Evolutionary conservation across 345 rosid species (phyloP).

Genomic region (Salix udensis): DNA sequence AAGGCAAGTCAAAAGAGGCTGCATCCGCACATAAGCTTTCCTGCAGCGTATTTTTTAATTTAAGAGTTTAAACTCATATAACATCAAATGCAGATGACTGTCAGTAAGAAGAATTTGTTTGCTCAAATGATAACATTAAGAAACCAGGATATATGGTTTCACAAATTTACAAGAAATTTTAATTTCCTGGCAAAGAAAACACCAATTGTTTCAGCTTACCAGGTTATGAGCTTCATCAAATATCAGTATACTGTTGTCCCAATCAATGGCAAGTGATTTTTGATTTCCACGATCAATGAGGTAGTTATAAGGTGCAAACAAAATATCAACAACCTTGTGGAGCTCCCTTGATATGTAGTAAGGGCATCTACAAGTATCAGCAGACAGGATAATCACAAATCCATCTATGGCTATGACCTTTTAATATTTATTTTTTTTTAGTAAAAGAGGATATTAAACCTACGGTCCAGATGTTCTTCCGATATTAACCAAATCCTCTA

Average conservation of each 20-base stretch:
- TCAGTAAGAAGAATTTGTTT: background rate
- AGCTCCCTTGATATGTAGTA: slow-evolving; percentile 79
- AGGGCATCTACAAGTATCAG: slow-evolving; percentile 63
- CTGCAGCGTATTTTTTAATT: slow-evolving; percentile 40
- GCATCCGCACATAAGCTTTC: slow-evolving; percentile 92
- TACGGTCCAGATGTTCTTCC: slow-evolving; percentile 82
- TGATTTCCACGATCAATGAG: slow-evolving; percentile 71
- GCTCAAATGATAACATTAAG: slow-evolving; percentile 1
- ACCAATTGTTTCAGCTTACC: slow-evolving; percentile 45
- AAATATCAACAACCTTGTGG: slow-evolving; percentile 77
- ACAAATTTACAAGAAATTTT: background rate
- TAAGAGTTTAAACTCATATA: slow-evolving; percentile 12
- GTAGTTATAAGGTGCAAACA: slow-evolving; percentile 92
- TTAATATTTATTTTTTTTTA: background rate
- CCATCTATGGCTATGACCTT: background rate
- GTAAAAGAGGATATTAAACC: slow-evolving; percentile 19
- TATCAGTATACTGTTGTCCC: slow-evolving; percentile 67
- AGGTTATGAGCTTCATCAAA: slow-evolving; percentile 98
- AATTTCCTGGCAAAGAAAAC: background rate
- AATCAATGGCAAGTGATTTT: slow-evolving; percentile 56
- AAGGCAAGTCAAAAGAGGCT: slow-evolving; percentile 87
- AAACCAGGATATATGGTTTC: background rate
- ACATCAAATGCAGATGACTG: background rate
- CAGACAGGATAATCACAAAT: slow-evolving; percentile 17
- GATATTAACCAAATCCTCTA: slow-evolving; percentile 84